Percentiles rank a stretch among this genome's conserved stretches.
Conservation (phyloP, 768 basidiomycete genomes). For the Tremella mesenterica region DNA sequence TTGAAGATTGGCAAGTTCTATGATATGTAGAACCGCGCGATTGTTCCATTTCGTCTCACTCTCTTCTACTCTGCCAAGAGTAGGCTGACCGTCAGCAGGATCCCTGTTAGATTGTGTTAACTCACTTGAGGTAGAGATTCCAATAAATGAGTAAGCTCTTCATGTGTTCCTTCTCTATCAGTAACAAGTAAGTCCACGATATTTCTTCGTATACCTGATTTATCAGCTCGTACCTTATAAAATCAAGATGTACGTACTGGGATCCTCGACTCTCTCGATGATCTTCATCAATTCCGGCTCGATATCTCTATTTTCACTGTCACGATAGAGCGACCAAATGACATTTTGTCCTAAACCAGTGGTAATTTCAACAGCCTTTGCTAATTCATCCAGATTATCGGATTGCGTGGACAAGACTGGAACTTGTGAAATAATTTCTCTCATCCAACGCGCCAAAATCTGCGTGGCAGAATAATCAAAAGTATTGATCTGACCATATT, state of each 20-base stretch:
- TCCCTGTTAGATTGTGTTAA: too few relatives aligned
- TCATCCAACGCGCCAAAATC: constrained; percentile 54
- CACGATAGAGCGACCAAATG: constrained; percentile 57
- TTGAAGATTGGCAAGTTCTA: too few relatives aligned
- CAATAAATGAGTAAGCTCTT: not conserved
- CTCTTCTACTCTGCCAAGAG: too few relatives aligned
- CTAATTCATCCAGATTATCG: constrained; percentile 45
- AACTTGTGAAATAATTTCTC: constrained; percentile 45
- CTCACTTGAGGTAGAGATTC: not conserved
- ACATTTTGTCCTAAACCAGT: constrained; percentile 64
- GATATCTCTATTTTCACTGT: too few relatives aligned
- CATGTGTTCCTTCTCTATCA: not conserved
- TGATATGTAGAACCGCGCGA: too few relatives aligned
- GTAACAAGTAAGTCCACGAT: not conserved
- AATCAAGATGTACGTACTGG: too few relatives aligned
- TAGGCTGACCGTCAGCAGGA: too few relatives aligned
- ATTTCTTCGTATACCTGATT: not conserved
- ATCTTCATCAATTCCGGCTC: too few relatives aligned
- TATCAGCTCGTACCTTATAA: too few relatives aligned
- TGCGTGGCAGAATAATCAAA: constrained; percentile 64
- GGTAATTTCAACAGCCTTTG: constrained; percentile 52
- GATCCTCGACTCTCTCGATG: too few relatives aligned
- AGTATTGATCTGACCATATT: constrained; percentile 43
- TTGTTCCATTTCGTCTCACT: too few relatives aligned
- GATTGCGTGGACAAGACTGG: not conserved